Base-by-base conservation (phyloP, 371 early-diverging fungal genomes). In the Gilbertella persicaria region DNA sequence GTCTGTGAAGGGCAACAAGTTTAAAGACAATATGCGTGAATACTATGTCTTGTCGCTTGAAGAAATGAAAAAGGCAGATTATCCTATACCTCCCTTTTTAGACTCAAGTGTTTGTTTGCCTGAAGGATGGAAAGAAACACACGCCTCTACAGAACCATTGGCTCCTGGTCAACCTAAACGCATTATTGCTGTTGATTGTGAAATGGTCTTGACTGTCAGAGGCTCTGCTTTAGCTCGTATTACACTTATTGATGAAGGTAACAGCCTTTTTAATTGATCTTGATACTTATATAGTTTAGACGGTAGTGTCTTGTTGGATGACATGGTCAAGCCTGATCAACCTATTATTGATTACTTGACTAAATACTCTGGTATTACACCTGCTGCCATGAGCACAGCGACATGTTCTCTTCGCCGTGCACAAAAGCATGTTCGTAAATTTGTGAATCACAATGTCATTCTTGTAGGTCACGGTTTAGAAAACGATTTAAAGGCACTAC, bases 141-240 rank as follows among this genome's bases (percentile, higher is more conserved):
- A 59, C 24, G 61, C 78, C 0, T 65, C 53, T 4, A 45, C 43
- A 8, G 41, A 59, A 10, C 48, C 67, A 4, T 39, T 47, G 3
- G 48, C 52, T 14, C 40, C 24, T 7, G 54, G 33, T 12, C 12
- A 52, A 21, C 35, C 5, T 2, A 74, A 69, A 41, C 46, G 60
- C 24, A 39, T 87, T 45, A 56, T 90, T 20, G 91, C 87, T 29
- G 54, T 90, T 24, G 93, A 93, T 78, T 91, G 92, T 79, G 93
- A 93, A 67, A 93, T 91, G 91, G 86, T 87, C 30, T 70, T 79
- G 61, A 89, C 90, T n/a, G 62, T 55, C 1, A 70, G 51, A n/a
- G 92, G 92, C 10, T 67, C 72, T 48, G 85, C 87, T 20, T 63
- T 91, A 39, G 85, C 91, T 2, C 85, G 94, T 59, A 75, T 90